Evolutionary conservation across 345 rosid species (phyloP).

Genomic region (Streptanthus diversifolius): DNA sequence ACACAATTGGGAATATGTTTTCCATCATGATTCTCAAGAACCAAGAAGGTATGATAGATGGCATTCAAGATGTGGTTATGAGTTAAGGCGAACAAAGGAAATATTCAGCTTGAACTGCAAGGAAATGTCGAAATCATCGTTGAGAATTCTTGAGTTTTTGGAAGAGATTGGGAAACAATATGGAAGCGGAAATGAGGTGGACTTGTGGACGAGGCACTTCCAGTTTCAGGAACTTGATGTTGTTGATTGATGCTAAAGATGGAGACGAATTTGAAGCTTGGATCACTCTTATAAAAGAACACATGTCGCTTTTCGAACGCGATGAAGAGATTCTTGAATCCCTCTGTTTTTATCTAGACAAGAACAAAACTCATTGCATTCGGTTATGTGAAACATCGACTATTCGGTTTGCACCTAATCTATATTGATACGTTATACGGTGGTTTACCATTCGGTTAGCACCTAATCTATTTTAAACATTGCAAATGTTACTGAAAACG

Average conservation of each 20-base stretch:
- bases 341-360: conserved; percentile 26
- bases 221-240: conserved; percentile 30
- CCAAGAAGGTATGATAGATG: conserved; percentile 9
- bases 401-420: no score
- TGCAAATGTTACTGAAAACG: neutral
- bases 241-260: conserved; percentile 39
- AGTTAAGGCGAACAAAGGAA: conserved; percentile 18
- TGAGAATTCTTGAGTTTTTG: neutral
- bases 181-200: conserved; percentile 24
- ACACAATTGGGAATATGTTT: conserved; percentile 31
- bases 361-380: neutral
- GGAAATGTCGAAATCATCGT: neutral
- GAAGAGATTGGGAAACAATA: conserved; percentile 9
- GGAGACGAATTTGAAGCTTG: conserved; percentile 49
- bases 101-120: neutral
- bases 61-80: conserved; percentile 25
- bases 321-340: conserved; percentile 38
- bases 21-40: conserved; percentile 26
- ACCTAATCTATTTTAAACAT: no score
- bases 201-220: conserved; percentile 24
- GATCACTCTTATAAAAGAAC: conserved; percentile 36
- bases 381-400: neutral
- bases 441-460: no score
- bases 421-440: no score
- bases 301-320: conserved; percentile 19